Conservation (phyloP, 352 stramenopile genomes). For the Phytophthora fragariae region DNA sequence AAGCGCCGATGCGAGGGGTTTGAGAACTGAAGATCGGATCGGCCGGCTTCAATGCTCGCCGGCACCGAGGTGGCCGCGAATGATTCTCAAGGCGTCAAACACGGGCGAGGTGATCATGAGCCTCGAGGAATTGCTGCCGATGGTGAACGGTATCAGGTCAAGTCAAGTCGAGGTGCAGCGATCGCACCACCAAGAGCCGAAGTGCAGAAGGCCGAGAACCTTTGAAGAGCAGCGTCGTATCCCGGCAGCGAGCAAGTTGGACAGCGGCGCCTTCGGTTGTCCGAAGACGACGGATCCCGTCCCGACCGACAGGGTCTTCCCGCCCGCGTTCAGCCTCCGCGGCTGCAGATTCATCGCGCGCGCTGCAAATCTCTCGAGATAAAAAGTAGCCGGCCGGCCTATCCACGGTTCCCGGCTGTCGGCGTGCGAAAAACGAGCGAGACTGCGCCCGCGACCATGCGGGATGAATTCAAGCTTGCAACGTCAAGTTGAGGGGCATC, state of each 20-base stretch:
- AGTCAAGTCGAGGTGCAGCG: conserved; percentile 23
- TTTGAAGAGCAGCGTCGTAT: conserved; percentile 5
- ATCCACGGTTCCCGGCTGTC: conserved; percentile 36
- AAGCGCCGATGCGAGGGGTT: conserved; percentile 1
- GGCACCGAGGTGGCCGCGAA: conserved; percentile 32
- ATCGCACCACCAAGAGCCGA: neutral
- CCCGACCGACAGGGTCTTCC: neutral
- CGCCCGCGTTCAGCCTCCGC: neutral
- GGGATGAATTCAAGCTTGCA: conserved; percentile 19
- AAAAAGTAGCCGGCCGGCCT: conserved; percentile 39
- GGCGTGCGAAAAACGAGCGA: conserved; percentile 24
- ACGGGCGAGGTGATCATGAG: conserved; percentile 25
- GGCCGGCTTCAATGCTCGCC: conserved; percentile 23
- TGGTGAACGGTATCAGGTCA: conserved; percentile 45
- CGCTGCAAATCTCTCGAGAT: conserved; percentile 32
- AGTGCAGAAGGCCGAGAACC: neutral
- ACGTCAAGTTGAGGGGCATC: conserved; percentile 41
- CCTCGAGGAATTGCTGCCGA: conserved; percentile 44
- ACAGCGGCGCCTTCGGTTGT: conserved; percentile 10
- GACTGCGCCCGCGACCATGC: conserved; percentile 22
- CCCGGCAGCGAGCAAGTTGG: neutral
- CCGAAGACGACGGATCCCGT: conserved; percentile 19
- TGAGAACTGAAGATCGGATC: conserved; percentile 35
- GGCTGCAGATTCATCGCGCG: conserved; percentile 29
- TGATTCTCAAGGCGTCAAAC: conserved; percentile 23